Evolutionary conservation across 495 filamentous ascomycete species (phyloP).

Genomic region (Entonaema liquescens): DNA sequence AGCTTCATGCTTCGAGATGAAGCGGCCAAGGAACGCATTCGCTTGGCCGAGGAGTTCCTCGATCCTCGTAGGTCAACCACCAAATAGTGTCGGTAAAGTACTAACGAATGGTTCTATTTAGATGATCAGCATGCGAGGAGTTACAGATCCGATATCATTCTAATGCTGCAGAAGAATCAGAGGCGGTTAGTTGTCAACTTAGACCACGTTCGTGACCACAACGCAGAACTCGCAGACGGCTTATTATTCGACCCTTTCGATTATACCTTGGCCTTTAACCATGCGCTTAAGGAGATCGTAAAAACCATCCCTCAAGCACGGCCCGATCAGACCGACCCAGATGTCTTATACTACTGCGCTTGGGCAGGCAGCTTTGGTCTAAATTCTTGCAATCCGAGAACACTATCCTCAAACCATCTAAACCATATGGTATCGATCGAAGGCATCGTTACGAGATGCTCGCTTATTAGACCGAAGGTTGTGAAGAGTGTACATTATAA

Average conservation of each 20-base stretch:
- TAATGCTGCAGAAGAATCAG: slow-evolving; percentile 90
- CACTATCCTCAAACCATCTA: slow-evolving; percentile 83
- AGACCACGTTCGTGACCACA: slow-evolving; percentile 92
- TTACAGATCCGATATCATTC: slow-evolving; percentile 85
- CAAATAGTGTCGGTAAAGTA: neutral
- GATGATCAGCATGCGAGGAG: slow-evolving; percentile 69
- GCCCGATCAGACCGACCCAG: slow-evolving; percentile 57
- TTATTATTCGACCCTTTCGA: slow-evolving; percentile 89
- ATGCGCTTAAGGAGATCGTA: slow-evolving; percentile 86
- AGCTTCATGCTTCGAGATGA: slow-evolving; percentile 79
- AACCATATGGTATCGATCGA: slow-evolving; percentile 98
- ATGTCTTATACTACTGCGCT: slow-evolving; percentile 87
- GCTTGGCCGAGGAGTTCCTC: slow-evolving; percentile 82
- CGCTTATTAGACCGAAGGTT: slow-evolving; percentile 93
- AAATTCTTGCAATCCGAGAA: slow-evolving; percentile 92
- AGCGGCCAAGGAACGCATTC: slow-evolving; percentile 79
- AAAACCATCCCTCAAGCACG: slow-evolving; percentile 72
- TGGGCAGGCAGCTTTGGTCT: slow-evolving; percentile 95
- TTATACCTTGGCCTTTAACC: slow-evolving; percentile 84
- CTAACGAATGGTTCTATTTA: slow-evolving; percentile 42
- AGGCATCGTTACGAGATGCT: slow-evolving; percentile 96
- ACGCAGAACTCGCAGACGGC: slow-evolving; percentile 86
- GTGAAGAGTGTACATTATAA: slow-evolving; percentile 97
- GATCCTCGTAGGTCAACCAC: slow-evolving; percentile 72
- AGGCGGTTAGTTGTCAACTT: slow-evolving; percentile 85